Base-by-base conservation (phyloP, 768 basidiomycete species). In the Cystofilobasidium capitatum region DNA sequence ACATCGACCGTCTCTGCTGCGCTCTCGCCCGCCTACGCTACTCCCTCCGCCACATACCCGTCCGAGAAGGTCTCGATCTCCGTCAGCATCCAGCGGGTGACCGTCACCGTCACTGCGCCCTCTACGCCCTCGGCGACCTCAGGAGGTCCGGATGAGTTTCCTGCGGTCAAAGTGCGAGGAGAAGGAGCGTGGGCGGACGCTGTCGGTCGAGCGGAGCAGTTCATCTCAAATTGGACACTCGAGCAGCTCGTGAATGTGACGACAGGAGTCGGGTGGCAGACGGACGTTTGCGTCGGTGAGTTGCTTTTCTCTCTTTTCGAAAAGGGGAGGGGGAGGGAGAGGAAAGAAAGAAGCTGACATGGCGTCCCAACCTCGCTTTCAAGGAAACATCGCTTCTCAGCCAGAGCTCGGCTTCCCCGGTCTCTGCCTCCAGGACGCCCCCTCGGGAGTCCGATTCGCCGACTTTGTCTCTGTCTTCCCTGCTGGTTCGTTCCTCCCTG, bases 201-300 rank as follows among this genome's bases (percentile, higher is more conserved):
- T 2, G 73, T 77, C 35, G 35, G 26, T 0, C 72, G 73, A 17
- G 79, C 78, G 2, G 45, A 69, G 35, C 62, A 42, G 0, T 72
- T 71, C 60, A 78, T 87, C 6, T 73, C 79, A 9, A 17, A 17
- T 22, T 58, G 71, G 35, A 82, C 83, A 2, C 71, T 83, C 9
- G 78, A 82, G 65, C 83, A 86, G 69, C 84, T 85, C 72, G 81
- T 84, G 35, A 80, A 80, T 64, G 75, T 86, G 17, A 82, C 80
- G 0, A 85, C 84, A 31, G 84, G 84, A 76, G 69, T 73, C 69
- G 74, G 73, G 62, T 76, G 58, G 61, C 58, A 49, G 65, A 45
- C 54, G 10, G 20, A 16, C 17, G 36, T 22, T 16, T 40, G 26
- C 17, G 31, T 47, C 22, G 9, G 2, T 6, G 39, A 31, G 36